Base-by-base conservation (phyloP, 345 rosid genomes). In the Theobroma cacao region DNA sequence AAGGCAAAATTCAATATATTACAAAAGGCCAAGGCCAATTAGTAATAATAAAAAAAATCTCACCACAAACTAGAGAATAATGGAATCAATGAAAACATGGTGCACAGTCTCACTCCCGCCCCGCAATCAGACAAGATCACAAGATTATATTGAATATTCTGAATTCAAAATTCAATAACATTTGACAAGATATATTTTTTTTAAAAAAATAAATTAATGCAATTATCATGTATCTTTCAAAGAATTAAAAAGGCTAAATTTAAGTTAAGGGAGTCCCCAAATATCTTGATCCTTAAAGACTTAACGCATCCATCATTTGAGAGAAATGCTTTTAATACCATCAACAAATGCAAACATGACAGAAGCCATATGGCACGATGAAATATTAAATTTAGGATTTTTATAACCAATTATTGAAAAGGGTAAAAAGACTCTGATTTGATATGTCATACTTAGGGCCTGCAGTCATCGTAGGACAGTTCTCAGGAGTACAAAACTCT, bases 391-490 rank as follows among this genome's bases (percentile, higher is more conserved):
- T 62, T 26, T 45, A 59, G 26, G 28, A 71, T 31, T 31, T 30
- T 17, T 50, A 33, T 15, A 0, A 50, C 60, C 50, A 71, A 50
- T 71, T 28, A 28, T 15, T 7, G 41, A 26, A 79, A 31, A 18
- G 11, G 36, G 40, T n/a, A 69, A 17, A 33, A 30, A 62, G 75
- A 52, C 31, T 48, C 38, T 72, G 56, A 80, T 47, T 79, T 77
- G 72, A 31, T 70, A 74, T 59, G 79, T 75, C 90, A 81, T 96
- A 96, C 99, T 94, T 96, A 85, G 99, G 98, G 74, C 99, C 99
- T 72, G 99, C 99, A 77, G 94, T 88, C 99, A 96, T 96, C 72
- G 99, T 94, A 83, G 99, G 94, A 81, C 99, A 96, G 83, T 88
- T 92, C 83, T 92, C 97, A 38, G 95, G 89, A 14, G 98, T 96